Percentiles rank a stretch among this genome's conserved stretches.
These are phyloP conservation scores for Garcia nutans DNA, from an alignment of 345 rosid species.

Conservation along the genomic window DNA sequence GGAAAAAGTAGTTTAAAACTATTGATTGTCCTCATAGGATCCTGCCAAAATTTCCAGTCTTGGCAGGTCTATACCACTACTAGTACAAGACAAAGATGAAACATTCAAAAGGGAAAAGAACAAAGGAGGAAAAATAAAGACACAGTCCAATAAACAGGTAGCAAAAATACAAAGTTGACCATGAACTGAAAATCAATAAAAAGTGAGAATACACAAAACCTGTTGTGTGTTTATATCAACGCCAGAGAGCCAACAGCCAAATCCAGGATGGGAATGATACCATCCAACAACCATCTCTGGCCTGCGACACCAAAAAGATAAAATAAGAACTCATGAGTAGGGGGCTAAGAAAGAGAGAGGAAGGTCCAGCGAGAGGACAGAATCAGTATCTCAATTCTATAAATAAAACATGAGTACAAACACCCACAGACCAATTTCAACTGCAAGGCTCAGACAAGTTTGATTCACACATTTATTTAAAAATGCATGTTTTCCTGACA, in stretches of 20 bases:
- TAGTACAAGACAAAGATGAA: not conserved
- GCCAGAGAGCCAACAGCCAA: constrained; percentile 99
- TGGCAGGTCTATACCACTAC: not conserved
- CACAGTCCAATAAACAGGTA: not conserved
- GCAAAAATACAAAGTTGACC: not conserved
- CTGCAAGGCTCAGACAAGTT: too few species aligned
- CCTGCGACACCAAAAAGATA: constrained; percentile 42
- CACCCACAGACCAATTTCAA: too few species aligned
- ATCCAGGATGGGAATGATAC: constrained; percentile 99
- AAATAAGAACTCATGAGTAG: constrained; percentile 1
- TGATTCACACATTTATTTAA: too few species aligned
- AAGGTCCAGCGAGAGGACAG: not conserved
- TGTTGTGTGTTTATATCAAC: constrained; percentile 98
- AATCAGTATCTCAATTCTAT: too few species aligned
- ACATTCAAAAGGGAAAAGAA: not conserved
- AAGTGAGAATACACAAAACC: constrained; percentile 35
- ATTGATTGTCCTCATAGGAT: too few species aligned
- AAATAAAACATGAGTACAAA: too few species aligned
- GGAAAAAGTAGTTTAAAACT: too few species aligned
- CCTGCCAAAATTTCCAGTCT: not conserved
- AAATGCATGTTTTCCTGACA: too few species aligned
- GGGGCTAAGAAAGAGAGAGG: not conserved
- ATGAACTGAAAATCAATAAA: not conserved
- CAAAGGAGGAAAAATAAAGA: not conserved
- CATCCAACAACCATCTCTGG: constrained; percentile 99